These are phyloP conservation scores for Cladobotryum protrusum DNA, from an alignment of 2,329 filamentous ascomycete species.

Conservation along the genomic window DNA sequence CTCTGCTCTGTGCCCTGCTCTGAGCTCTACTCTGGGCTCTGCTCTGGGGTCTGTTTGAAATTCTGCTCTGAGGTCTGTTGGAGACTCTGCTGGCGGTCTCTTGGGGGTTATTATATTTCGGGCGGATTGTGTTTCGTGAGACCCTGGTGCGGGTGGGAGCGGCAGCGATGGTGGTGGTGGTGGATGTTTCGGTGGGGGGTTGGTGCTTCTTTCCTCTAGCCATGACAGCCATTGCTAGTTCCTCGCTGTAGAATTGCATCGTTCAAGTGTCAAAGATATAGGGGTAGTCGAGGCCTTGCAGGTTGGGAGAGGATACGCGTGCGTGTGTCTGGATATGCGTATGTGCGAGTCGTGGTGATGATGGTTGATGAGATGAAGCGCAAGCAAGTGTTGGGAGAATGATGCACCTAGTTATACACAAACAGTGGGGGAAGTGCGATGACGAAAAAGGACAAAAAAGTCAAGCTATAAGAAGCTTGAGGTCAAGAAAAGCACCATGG, in stretches of 20 bases:
- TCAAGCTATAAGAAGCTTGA: too few relatives aligned
- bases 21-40: background rate
- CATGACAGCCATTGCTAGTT: background rate
- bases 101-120: background rate
- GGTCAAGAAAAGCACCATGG: too few relatives aligned
- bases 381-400: too few relatives aligned
- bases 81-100: background rate
- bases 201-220: background rate
- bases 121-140: background rate
- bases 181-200: background rate
- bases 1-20: background rate
- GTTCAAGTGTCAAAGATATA: background rate
- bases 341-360: too few relatives aligned
- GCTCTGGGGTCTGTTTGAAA: background rate
- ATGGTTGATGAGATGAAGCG: too few relatives aligned
- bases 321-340: too few relatives aligned
- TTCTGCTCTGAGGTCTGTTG: background rate
- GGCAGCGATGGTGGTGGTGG: background rate
- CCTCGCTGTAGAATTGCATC: background rate
- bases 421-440: too few relatives aligned
- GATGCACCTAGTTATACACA: too few relatives aligned
- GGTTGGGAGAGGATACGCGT: background rate
- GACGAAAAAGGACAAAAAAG: too few relatives aligned
- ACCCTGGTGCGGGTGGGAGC: background rate
- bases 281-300: background rate